Conservation (phyloP, 257 asterid species). For the Rubia yunnanensis region DNA sequence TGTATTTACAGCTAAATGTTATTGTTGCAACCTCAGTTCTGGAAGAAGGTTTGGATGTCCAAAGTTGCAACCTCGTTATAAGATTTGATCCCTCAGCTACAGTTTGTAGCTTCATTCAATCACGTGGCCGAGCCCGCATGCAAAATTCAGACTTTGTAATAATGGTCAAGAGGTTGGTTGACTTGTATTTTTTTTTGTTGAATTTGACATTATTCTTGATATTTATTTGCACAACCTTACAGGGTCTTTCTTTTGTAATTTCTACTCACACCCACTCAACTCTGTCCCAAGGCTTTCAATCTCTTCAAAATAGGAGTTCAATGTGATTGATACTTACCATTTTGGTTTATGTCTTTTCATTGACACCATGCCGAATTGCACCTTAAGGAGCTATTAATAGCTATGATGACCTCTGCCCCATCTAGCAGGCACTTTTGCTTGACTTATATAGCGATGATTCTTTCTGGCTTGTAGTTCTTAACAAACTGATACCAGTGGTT, state of each 20-base stretch:
- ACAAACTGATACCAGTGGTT: not conserved
- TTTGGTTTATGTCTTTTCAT: not conserved
- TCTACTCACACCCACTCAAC: not conserved
- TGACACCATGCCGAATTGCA: not conserved
- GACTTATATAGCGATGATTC: not conserved
- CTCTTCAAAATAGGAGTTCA: not conserved
- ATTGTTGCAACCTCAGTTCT: constrained; percentile 80
- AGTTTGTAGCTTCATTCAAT: constrained; percentile 86
- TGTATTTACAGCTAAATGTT: constrained; percentile 55
- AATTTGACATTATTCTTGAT: not conserved
- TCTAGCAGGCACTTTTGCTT: not conserved
- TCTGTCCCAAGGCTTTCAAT: not conserved
- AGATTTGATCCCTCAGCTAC: constrained; percentile 77
- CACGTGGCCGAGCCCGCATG: constrained; percentile 96
- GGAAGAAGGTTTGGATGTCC: constrained; percentile 93
- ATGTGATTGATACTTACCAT: not conserved
- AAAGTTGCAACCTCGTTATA: constrained; percentile 87
- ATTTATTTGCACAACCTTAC: not conserved
- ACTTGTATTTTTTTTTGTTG: not conserved
- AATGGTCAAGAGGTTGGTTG: constrained; percentile 53
- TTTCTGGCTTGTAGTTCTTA: not conserved
- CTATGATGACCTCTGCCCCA: not conserved
- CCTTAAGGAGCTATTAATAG: not conserved
- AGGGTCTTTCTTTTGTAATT: not conserved
- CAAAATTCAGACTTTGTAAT: constrained; percentile 67